Evolutionary conservation across 345 rosid genomes (phyloP).

Genomic region (Luvunga scandens): DNA sequence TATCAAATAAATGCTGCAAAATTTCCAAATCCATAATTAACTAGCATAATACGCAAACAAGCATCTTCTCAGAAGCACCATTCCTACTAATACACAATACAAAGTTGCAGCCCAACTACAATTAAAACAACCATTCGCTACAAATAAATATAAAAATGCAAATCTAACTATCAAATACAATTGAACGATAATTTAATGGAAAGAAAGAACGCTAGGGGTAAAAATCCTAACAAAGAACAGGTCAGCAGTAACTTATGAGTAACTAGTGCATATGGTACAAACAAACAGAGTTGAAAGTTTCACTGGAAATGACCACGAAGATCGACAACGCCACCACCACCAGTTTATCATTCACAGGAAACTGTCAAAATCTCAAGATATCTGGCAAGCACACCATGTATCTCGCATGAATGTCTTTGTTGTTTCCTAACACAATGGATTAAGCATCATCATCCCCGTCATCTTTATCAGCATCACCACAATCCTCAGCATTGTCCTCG

Average conservation of each 20-base stretch:
- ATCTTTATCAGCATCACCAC: conserved; percentile 43
- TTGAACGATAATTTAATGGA: conserved; percentile 13
- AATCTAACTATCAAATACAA: conserved; percentile 20
- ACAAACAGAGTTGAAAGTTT: conserved; percentile 20
- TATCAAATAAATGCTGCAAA: not conserved
- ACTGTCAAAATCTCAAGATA: conserved; percentile 7
- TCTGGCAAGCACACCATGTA: conserved; percentile 14
- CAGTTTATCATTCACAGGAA: conserved; percentile 15
- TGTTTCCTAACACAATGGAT: conserved; percentile 12
- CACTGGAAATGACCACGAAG: conserved; percentile 16
- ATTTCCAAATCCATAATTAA: not conserved
- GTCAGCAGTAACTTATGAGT: conserved; percentile 24
- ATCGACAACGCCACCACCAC: conserved; percentile 10
- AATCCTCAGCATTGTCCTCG: conserved; percentile 47
- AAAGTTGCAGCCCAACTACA: conserved; percentile 6
- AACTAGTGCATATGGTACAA: conserved; percentile 39
- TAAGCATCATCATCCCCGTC: conserved; percentile 44
- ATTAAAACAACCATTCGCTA: conserved; percentile 20
- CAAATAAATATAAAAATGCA: not conserved
- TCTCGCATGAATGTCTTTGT: conserved; percentile 13
- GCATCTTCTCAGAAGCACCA: not conserved
- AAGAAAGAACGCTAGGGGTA: not conserved
- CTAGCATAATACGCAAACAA: not conserved
- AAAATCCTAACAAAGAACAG: conserved; percentile 22
- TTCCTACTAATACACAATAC: conserved; percentile 7